These are phyloP conservation scores for Litsea cubeba DNA, from an alignment of 164 flowering plant genomes.

Conservation along the genomic window DNA sequence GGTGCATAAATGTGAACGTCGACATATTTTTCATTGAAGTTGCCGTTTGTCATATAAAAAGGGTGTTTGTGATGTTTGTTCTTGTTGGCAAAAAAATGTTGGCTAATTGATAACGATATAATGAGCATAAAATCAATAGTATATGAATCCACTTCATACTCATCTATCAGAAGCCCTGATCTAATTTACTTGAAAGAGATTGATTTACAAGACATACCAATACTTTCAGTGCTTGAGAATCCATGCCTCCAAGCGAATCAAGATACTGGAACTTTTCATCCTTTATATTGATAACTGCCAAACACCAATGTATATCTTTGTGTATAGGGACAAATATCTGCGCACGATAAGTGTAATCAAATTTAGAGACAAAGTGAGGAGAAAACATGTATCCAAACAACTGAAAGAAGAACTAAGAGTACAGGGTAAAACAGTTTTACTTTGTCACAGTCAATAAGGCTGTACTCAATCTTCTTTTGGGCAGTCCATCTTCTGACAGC, in stretches of 20 bases:
- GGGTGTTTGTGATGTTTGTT: too few relatives aligned
- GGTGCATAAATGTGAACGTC: too few relatives aligned
- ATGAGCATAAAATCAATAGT: too few relatives aligned
- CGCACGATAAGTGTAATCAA: conserved; percentile 7
- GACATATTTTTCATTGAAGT: too few relatives aligned
- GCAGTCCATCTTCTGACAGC: conserved; percentile 89
- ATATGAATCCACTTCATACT: too few relatives aligned
- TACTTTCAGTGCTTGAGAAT: conserved; percentile 38
- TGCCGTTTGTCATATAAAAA: too few relatives aligned
- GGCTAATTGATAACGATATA: too few relatives aligned
- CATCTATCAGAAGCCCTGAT: too few relatives aligned
- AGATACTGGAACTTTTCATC: conserved; percentile 90
- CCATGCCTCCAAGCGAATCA: conserved; percentile 79
- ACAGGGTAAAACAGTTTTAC: conserved; percentile 30
- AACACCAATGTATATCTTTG: conserved; percentile 82
- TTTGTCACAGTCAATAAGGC: conserved; percentile 85
- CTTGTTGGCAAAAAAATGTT: too few relatives aligned
- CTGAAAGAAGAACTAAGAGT: neutral
- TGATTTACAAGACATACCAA: conserved; percentile 51
- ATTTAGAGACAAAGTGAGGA: neutral
- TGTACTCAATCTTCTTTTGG: conserved; percentile 69
- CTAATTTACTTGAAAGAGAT: neutral
- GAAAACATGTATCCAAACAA: neutral
- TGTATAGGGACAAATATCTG: conserved; percentile 97
- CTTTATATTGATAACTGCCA: conserved; percentile 78